Evolutionary conservation across 768 basidiomycete species (phyloP), one percentile per base, ranked within the genome.

Genomic region (Psilocybe sp.): DNA sequence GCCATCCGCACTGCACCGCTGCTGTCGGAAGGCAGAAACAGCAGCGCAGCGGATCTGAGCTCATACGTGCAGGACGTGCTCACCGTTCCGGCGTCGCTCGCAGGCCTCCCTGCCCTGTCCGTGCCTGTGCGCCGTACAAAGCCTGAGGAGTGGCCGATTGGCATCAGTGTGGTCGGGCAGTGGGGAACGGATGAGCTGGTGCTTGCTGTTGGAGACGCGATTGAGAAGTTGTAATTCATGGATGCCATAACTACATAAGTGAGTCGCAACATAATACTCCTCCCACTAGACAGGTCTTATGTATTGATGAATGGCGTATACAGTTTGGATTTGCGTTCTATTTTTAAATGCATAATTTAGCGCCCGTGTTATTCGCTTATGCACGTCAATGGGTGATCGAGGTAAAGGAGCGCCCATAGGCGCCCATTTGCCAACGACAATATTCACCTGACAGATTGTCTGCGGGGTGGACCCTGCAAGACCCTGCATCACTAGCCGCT

Each of bases 41-140:
- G 23, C 23, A 28, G 4, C 7, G 23, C 23, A 15, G 41, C 54
- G 12, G 59, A 61, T 15, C 58, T 86, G 43, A 75, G 77, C 39
- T 74, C 81, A 31, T 98, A 98, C 61, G 78, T 90, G 8, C 95
- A 98, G 60, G 95, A 98, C 54, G 81, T 96, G 5, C 70, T 98
- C 53, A 96, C 93, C 0, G 91, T 95, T 0, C 93, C 94, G 0
- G 94, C 93, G 4, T 93, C 90, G 0, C 70, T 99, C 33, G 94
- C 91, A 0, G 94, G 96, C 0, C 60, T 98, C 13, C 93, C 95
- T 1, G 89, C 87, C 0, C 59, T 98, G 38, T 87, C 76, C 47
- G 77, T 98, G 0, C 93, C 93, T 0, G 64, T 59, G n/a, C 11
- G 32, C 15, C 33, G n/a, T 45, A 34, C 4, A 7, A 33, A 31